These are phyloP conservation scores for Colletotrichum gigasporum DNA, from an alignment of 2,329 filamentous ascomycete genomes.

Conservation along the genomic window DNA sequence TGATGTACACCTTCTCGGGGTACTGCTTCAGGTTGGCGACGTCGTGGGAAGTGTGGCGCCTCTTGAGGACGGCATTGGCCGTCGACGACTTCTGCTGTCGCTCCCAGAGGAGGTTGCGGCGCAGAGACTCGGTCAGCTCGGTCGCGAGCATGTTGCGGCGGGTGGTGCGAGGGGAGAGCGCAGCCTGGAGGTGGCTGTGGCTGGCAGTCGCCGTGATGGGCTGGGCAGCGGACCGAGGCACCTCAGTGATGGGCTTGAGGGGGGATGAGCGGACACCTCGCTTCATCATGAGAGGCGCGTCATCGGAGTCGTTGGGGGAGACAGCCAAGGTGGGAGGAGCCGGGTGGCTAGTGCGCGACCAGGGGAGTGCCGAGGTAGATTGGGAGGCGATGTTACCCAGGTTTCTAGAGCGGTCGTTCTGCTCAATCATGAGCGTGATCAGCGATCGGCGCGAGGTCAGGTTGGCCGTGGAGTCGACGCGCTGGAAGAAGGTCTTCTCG, in stretches of 20 bases:
- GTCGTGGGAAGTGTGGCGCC: constrained; percentile 90
- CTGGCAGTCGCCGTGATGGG: constrained; percentile 78
- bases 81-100: constrained; percentile 93
- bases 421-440: constrained; percentile 86
- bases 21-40: constrained; percentile 88
- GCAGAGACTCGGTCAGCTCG: constrained; percentile 91
- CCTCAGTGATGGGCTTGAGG: constrained; percentile 66
- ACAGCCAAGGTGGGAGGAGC: constrained; percentile 51
- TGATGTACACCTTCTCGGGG: constrained; percentile 72
- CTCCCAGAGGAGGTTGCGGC: constrained; percentile 93
- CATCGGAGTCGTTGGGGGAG: constrained; percentile 68
- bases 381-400: constrained; percentile 76
- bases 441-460: constrained; percentile 87
- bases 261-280: constrained; percentile 59
- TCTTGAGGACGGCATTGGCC: constrained; percentile 87
- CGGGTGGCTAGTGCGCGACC: constrained; percentile 62
- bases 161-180: constrained; percentile 90
- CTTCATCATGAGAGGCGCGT: constrained; percentile 72
- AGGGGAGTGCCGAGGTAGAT: constrained; percentile 74
- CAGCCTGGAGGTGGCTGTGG: constrained; percentile 72
- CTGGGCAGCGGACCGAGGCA: constrained; percentile 74
- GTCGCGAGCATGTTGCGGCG: constrained; percentile 95
- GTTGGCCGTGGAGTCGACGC: constrained; percentile 88
- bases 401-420: constrained; percentile 76
- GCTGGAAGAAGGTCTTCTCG: constrained; percentile 83